These are phyloP conservation scores for Lecanicillium sp. DNA, from an alignment of 2,329 filamentous ascomycete species.

Conservation along the genomic window DNA sequence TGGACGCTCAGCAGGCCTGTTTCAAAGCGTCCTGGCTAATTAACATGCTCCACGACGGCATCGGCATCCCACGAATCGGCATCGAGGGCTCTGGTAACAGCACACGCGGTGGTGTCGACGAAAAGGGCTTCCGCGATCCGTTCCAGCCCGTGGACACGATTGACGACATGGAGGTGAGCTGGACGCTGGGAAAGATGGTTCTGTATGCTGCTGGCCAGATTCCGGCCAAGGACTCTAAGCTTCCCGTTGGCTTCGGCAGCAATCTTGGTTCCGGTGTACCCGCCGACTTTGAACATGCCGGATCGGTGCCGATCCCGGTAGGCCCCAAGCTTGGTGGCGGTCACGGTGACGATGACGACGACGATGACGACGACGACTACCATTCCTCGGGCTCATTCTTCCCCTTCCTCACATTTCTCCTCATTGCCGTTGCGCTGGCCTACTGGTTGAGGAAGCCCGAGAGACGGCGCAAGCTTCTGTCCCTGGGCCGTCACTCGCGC, in stretches of 20 bases:
- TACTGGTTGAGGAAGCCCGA: constrained; percentile 78
- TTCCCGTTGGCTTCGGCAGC: constrained; percentile 89
- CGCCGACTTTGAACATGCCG: constrained; percentile 77
- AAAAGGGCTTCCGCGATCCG: constrained; percentile 69
- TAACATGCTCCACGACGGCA: constrained; percentile 91
- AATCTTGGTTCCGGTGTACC: constrained; percentile 63
- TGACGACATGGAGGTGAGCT: constrained; percentile 85
- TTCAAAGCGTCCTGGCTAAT: constrained; percentile 99
- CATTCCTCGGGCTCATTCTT: constrained; percentile 69
- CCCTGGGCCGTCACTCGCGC: constrained; percentile 25
- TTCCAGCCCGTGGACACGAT: constrained; percentile 95
- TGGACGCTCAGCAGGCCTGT: constrained; percentile 79
- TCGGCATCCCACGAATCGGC: constrained; percentile 82
- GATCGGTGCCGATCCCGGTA: constrained; percentile 40
- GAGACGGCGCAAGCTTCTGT: constrained; percentile 43
- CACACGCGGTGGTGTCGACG: constrained; percentile 62
- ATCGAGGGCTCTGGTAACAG: constrained; percentile 66
- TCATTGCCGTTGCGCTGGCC: constrained; percentile 62
- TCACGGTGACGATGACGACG: constrained; percentile 38
- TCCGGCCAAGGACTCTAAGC: constrained; percentile 48
- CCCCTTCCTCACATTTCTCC: constrained; percentile 44
- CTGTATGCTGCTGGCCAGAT: constrained; percentile 90
- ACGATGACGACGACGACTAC: constrained; percentile 55
- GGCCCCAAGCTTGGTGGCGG: constrained; percentile 17
- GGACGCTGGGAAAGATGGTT: constrained; percentile 95